Evolutionary conservation across 345 rosid genomes (phyloP), one percentile per base, ranked within the genome.

Genomic region (Murraya koenigii): DNA sequence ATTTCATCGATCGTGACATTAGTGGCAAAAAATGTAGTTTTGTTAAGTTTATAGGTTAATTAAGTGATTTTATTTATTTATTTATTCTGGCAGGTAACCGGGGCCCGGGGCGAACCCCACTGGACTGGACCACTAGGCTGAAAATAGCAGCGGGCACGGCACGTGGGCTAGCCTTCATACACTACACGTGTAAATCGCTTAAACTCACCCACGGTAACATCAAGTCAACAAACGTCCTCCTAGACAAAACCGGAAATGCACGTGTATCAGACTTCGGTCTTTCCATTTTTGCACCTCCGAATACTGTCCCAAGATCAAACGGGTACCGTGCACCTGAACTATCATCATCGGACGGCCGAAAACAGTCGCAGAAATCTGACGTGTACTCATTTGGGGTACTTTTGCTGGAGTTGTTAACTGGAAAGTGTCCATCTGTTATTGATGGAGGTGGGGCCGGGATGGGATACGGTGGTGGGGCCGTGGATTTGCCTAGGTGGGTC

Each of bases 111-210:
- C 80, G 99, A 65, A 90, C 89, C 5, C 99, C 99, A 3, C 75
- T 95, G 55, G 98, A 93, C 74, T 95, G 98, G 98, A 88, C 90
- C 63, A 92, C 94, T 2, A 81, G 98, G 73, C 91, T 95, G 0
- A 93, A 89, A 82, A 89, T 95, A 1, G 97, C 95, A 39, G 92
- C 89, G 0, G 98, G 93, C 5, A 92, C 97, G 5, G 97, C 97
- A 35, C 91, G 93, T 38, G 98, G 98, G 23, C 28, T 95, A 23
- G 86, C 90, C 54, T 93, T 87, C 70, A 86, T 95, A 65, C 97
- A 95, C 80, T 74, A 17, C 79, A 86, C 98, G 1, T 90, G 95
- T 89, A 90, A 89, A 76, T 79, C 94, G 32, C 82, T 90, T 1
- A 91, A 92, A 81, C 97, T 95, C 64, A 69, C 86, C 79, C 98